Evolutionary conservation across 2,329 filamentous ascomycete species (phyloP).

Genomic region (Clonostachys byssicola): DNA sequence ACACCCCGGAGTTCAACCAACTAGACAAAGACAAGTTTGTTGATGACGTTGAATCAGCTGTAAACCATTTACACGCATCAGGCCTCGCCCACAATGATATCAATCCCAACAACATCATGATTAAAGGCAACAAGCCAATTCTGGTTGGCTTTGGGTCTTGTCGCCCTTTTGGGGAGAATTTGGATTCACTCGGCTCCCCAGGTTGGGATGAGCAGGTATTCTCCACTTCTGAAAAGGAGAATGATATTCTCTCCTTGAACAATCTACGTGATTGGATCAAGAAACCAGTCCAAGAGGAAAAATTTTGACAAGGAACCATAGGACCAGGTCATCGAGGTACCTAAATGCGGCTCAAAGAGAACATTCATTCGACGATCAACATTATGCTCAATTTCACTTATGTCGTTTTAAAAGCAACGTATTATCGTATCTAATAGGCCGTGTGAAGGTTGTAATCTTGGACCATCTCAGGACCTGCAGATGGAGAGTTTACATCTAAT

Average conservation of each 20-base stretch:
- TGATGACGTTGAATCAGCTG: not conserved
- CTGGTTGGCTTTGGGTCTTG: not conserved
- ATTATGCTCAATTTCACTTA: no score
- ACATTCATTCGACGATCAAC: no score
- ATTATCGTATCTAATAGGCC: no score
- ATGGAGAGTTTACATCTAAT: no score
- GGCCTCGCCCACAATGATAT: not conserved
- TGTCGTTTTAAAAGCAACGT: no score
- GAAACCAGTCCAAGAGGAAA: no score
- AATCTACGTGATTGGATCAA: not conserved
- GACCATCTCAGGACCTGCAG: no score
- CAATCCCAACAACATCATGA: not conserved
- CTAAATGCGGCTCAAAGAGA: no score
- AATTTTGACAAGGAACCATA: no score
- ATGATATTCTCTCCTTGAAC: not conserved
- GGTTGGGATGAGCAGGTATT: not conserved
- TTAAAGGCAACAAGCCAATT: not conserved
- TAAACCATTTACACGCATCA: not conserved
- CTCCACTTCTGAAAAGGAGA: not conserved
- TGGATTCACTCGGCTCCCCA: not conserved
- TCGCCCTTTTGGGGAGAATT: not conserved
- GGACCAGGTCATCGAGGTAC: no score
- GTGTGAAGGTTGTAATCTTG: no score
- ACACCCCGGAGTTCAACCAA: not conserved
- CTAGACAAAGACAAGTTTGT: not conserved